phyloP scores from a whole-genome alignment of 2,329 filamentous ascomycete species.

The Cercospora zeina region DNA sequence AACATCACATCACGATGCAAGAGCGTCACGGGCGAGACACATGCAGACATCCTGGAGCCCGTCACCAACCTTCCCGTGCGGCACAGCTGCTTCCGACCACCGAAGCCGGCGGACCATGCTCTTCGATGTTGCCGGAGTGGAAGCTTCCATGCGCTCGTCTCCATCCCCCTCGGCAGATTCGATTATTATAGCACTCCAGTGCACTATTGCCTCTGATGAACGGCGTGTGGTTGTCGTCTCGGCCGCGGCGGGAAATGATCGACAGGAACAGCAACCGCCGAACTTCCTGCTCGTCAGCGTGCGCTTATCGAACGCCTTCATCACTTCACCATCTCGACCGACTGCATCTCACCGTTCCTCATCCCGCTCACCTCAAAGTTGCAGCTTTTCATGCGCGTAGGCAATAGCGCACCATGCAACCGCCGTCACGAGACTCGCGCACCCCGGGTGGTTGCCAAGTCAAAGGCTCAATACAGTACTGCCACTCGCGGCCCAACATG shows the following conservation, averaged over 20 bases:
- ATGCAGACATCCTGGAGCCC: neutral
- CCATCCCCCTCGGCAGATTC: neutral
- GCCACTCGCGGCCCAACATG: too few relatives aligned
- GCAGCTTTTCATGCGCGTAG: neutral
- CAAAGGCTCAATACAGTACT: too few relatives aligned
- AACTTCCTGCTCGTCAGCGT: neutral
- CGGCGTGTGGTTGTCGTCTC: neutral
- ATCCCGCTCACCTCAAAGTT: neutral
- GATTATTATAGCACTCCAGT: neutral
- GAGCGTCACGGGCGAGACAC: neutral
- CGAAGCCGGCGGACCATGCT: neutral
- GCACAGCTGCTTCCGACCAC: neutral
- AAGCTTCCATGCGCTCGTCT: neutral
- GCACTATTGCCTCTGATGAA: neutral
- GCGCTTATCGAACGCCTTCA: neutral
- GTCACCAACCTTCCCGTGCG: neutral
- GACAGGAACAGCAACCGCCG: slow-evolving; percentile 13
- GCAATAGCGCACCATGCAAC: neutral
- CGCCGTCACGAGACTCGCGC: neutral
- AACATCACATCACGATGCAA: too few relatives aligned
- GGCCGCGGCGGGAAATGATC: slow-evolving; percentile 11
- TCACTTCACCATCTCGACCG: neutral
- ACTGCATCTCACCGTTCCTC: neutral
- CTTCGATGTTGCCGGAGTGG: neutral
- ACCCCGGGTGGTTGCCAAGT: too few relatives aligned